Evolutionary conservation across 2,329 filamentous ascomycete species (phyloP).

Genomic region (Sarocladiaceae sp.): DNA sequence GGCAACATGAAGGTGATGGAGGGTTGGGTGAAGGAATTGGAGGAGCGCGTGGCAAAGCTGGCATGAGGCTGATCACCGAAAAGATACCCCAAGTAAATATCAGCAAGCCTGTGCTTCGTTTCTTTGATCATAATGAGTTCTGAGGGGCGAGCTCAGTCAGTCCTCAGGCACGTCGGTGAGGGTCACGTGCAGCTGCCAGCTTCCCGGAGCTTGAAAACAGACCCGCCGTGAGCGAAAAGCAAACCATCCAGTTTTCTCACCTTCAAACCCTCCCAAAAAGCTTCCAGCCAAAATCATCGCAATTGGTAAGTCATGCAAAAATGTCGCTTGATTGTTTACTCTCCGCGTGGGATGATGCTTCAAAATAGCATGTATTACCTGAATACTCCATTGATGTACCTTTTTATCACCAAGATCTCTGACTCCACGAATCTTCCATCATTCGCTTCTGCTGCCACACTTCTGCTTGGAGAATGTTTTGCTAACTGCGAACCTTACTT

Average conservation of each 20-base stretch:
- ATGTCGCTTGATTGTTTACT: neutral
- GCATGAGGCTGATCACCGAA: slow-evolving; percentile 22
- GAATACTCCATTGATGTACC: slow-evolving; percentile 49
- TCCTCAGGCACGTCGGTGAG: slow-evolving; percentile 14
- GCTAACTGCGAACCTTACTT: slow-evolving; percentile 17
- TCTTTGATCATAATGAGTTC: neutral
- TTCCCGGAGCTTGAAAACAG: neutral
- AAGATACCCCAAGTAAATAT: slow-evolving; percentile 25
- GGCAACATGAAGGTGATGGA: slow-evolving; percentile 81
- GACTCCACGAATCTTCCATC: slow-evolving; percentile 32
- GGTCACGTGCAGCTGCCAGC: slow-evolving; percentile 13
- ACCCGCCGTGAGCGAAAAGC: slow-evolving; percentile 9
- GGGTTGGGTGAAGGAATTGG: slow-evolving; percentile 81
- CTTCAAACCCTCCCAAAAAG: neutral
- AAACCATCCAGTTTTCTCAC: too few species aligned
- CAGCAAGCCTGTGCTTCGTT: slow-evolving; percentile 4
- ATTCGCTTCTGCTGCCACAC: neutral
- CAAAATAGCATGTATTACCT: slow-evolving; percentile 54
- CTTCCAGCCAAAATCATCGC: slow-evolving; percentile 9
- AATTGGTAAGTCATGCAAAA: slow-evolving; percentile 26
- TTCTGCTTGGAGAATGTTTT: slow-evolving; percentile 6
- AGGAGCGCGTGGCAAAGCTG: slow-evolving; percentile 64
- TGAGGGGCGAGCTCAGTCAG: neutral
- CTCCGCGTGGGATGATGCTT: slow-evolving; percentile 41
- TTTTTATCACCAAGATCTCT: slow-evolving; percentile 69